phyloP scores from a whole-genome alignment of 179 eudicot genomes.

The Patellifolia procumbens region DNA sequence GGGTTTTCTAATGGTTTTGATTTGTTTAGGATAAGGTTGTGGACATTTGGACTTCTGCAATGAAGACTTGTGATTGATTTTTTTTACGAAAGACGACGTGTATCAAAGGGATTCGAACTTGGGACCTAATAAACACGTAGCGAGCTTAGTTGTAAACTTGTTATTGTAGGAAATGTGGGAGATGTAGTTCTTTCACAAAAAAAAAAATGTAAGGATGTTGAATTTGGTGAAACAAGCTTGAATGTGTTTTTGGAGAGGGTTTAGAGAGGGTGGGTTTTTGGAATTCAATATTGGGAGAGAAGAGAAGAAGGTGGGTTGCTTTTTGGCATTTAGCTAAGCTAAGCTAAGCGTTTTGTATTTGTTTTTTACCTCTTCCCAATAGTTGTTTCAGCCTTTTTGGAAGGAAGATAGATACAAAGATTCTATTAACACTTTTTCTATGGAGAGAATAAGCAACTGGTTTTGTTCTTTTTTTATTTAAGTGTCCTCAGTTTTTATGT shows the following conservation, averaged over 20 bases:
- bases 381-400: slow-evolving; percentile 37
- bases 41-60: not conserved
- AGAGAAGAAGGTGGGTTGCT: slow-evolving; percentile 28
- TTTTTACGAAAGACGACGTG: not conserved
- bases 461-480: slow-evolving; percentile 2
- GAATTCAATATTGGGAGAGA: slow-evolving; percentile 23
- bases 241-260: not conserved
- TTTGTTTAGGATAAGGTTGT: slow-evolving; percentile 10
- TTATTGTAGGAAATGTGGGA: not conserved
- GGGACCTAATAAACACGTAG: not conserved
- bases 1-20: not conserved
- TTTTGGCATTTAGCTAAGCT: slow-evolving; percentile 35
- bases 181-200: not conserved
- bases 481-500: slow-evolving; percentile 5
- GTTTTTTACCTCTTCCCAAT: slow-evolving; percentile 29
- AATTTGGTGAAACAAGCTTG: slow-evolving; percentile 20
- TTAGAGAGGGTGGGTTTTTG: slow-evolving; percentile 1
- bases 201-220: not conserved
- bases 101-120: not conserved
- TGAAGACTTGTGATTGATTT: not conserved
- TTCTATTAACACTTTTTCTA: slow-evolving; percentile 18
- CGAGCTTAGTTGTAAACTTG: too few species aligned
- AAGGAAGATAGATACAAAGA: slow-evolving; percentile 30
- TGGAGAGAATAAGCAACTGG: slow-evolving; percentile 9
- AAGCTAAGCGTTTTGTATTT: slow-evolving; percentile 21